These are phyloP conservation scores for Zanthoxylum bungeanum DNA, from an alignment of 345 rosid species.

Conservation along the genomic window DNA sequence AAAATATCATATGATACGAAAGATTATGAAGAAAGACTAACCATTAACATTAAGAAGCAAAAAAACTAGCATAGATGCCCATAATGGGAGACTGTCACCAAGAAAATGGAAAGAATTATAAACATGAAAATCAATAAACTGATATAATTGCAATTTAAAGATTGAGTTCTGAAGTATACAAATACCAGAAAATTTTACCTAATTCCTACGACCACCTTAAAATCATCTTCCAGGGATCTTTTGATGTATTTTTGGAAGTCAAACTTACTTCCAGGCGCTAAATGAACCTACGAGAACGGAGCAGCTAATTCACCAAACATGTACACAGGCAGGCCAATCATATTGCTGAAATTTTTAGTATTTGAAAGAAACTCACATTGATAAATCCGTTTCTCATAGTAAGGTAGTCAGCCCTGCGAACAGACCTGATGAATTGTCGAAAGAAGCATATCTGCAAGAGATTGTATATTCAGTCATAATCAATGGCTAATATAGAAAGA, in stretches of 20 bases:
- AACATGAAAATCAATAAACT: not conserved
- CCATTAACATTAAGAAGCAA: constrained; percentile 78
- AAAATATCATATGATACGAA: not conserved
- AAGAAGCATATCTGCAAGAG: constrained; percentile 69
- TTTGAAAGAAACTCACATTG: constrained; percentile 46
- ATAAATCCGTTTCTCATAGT: constrained; percentile 92
- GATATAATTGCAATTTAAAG: not conserved
- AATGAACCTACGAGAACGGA: constrained; percentile 62
- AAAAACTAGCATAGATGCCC: constrained; percentile 75
- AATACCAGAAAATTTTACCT: constrained; percentile 37
- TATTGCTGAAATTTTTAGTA: not conserved
- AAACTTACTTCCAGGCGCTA: constrained; percentile 79
- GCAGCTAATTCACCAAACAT: constrained; percentile 5
- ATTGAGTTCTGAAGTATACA: not conserved
- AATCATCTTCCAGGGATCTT: constrained; percentile 91
- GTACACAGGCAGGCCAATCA: not conserved
- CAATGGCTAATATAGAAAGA: not conserved
- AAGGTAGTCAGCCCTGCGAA: constrained; percentile 69
- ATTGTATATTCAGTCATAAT: not conserved
- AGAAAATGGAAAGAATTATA: not conserved
- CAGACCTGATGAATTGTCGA: constrained; percentile 79
- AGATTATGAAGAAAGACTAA: constrained; percentile 25
- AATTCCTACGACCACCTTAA: constrained; percentile 93
- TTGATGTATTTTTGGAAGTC: constrained; percentile 90
- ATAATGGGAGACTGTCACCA: constrained; percentile 58